phyloP scores from a whole-genome alignment of 2,329 filamentous ascomycete genomes.

The Periglandula ipomoeae region DNA sequence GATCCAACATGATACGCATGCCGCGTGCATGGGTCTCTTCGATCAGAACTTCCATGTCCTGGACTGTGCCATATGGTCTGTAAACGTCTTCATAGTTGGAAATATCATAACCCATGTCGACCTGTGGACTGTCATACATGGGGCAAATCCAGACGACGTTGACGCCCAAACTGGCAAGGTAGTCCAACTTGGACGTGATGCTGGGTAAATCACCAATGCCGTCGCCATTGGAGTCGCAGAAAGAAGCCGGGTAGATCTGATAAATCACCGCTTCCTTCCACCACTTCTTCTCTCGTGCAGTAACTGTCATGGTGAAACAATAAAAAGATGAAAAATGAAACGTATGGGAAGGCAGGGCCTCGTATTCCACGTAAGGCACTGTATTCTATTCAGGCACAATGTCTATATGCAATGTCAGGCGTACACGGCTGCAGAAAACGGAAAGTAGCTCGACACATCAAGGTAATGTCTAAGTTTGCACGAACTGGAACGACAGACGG shows the following conservation, averaged over 20 bases:
- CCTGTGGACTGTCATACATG: constrained; percentile 54
- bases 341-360: too few species aligned
- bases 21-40: constrained; percentile 48
- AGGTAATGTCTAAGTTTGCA: too few species aligned
- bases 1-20: constrained; percentile 64
- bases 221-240: constrained; percentile 47
- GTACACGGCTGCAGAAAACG: too few species aligned
- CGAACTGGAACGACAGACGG: background rate
- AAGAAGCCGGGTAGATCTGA: constrained; percentile 51
- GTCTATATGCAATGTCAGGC: too few species aligned
- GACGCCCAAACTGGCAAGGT: constrained; percentile 50
- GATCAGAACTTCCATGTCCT: constrained; percentile 56
- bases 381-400: too few species aligned
- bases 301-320: constrained; percentile 15
- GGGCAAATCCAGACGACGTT: constrained; percentile 61
- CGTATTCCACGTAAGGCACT: too few species aligned
- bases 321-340: too few species aligned
- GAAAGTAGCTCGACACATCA: too few species aligned
- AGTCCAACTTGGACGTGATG: constrained; percentile 53
- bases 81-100: constrained; percentile 59
- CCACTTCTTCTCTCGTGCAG: constrained; percentile 26
- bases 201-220: constrained; percentile 54
- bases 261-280: constrained; percentile 51
- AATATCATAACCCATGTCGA: constrained; percentile 65
- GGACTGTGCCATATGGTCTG: constrained; percentile 55